Base-by-base conservation (phyloP, 2,329 filamentous ascomycete genomes). In the Hypoxylon sp. region DNA sequence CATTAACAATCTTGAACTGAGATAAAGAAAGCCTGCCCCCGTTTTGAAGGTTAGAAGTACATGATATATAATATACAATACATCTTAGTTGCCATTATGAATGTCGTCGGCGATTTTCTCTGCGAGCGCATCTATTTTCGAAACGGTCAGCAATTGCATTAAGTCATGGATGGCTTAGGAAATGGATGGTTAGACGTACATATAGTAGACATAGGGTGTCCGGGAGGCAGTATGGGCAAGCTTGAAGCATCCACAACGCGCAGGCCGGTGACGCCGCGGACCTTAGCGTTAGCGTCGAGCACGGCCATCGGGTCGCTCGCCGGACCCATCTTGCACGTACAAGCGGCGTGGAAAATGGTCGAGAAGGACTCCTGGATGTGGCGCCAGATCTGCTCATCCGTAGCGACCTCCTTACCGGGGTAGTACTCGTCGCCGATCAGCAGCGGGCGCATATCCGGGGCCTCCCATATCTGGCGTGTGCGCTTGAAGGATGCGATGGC, bases 401-500 rank as follows among this genome's bases (percentile, higher is more conserved):
- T 71, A 14, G 11, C 21, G n/a, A 63, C 53, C 2, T 32, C 36
- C 21, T 19, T 34, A 14, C 63, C 63, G 1, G 63, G 63, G 48
- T 28, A 63, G 25, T 55, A 46, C 43, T 67, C 63, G 13, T 43
- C 52, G 10, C 41, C 46, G 25, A 41, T 19, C 1, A 55, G 28
- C 11, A 67, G 21, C 10, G 45, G 43, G 1, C 21, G 17, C 48
- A 63, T 28, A 1, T 23, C 59, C 13, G 36, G 19, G 2, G 63
- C 14, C 9, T 77, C 21, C 41, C 48, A 81, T 0, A 79, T 73
- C 11, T 82, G 72, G 0, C 85, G 81, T 0, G 79, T 70, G 2
- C 85, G 80, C 55, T 79, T 81, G 67, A 82, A 82, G 0, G 77
- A 73, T 0, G 80, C 79, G 9, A 87, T 68, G 3, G 80, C 81